These are phyloP conservation scores for Acorus calamus DNA, from an alignment of 106 monocot genomes.

Conservation along the genomic window DNA sequence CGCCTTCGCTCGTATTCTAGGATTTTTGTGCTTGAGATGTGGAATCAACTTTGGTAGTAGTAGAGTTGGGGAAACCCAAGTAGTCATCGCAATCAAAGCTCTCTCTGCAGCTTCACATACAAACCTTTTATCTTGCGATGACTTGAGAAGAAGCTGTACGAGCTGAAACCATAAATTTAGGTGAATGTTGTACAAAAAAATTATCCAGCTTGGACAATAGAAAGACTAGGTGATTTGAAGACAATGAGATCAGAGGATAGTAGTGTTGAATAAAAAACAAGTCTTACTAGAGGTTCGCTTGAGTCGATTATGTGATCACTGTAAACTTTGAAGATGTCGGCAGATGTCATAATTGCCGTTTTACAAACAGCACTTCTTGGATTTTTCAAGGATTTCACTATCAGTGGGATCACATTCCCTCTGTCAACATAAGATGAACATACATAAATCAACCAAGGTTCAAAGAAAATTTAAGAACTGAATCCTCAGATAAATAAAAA, in stretches of 20 bases:
- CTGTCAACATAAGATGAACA: constrained; percentile 23
- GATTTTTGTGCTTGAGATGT: constrained; percentile 78
- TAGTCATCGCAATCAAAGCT: constrained; percentile 74
- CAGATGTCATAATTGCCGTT: constrained; percentile 89
- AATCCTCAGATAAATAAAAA: background rate
- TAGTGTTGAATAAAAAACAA: background rate
- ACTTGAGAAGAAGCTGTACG: constrained; percentile 81
- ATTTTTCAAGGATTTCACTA: constrained; percentile 83
- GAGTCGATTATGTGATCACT: constrained; percentile 62
- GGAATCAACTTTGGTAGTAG: constrained; percentile 77
- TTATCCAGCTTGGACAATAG: background rate
- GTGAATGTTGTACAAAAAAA: background rate
- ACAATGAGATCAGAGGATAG: background rate
- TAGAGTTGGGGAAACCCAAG: constrained; percentile 59
- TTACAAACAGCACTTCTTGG: constrained; percentile 98
- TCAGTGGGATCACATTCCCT: constrained; percentile 45
- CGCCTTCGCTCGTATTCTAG: constrained; percentile 86
- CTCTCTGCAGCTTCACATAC: constrained; percentile 94
- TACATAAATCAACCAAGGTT: background rate
- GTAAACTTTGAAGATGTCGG: constrained; percentile 79
- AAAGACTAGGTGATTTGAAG: background rate
- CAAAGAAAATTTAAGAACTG: background rate
- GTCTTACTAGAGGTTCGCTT: constrained; percentile 64
- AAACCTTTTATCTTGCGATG: constrained; percentile 98
- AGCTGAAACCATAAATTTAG: constrained; percentile 36